Evolutionary conservation across 192 early-diverging fungal genomes (phyloP), one percentile per base, ranked within the genome.

Genomic region (Piromyces finnis): DNA sequence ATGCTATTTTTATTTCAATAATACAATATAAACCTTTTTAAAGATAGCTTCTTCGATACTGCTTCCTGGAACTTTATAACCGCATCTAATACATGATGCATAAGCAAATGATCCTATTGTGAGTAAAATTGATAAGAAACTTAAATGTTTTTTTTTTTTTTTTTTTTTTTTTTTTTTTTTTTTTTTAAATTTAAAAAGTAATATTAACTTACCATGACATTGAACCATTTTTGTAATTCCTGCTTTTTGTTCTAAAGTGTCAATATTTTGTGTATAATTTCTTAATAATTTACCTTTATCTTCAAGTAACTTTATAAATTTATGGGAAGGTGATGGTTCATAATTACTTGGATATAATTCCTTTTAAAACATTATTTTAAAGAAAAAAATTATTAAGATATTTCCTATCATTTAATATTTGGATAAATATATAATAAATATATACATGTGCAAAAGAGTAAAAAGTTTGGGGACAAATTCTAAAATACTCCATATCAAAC

Each of bases 241-340:
- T 13, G 94, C 92, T 35, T 91, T 88, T 68, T 94, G 91, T 83
- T 99, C 97, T 17, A 99, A 84, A 5, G 95, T 96, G 83, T 98
- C 82, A 32, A 99, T 99, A 82, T 99, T 99, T 81, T 99, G 97
- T 1, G 97, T 97, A 83, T 99, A 99, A 81, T 98, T 98, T 29
- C 96, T 87, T 29, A 98, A 82, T 68, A 99, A 86, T 85, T 95
- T 94, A 3, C 90, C 93, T 78, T 93, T 86, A 12, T 93, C 87
- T 82, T 99, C 96, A 15, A 99, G 84, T 68, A 95, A 81, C 84
- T 95, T 96, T n/a, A 68, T 68, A 68, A 68, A 68, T 68, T 68
- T 68, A 68, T 68, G 51, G 9, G 51, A 68, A 26, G 26, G 51
- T 0, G 51, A 68, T n/a, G 51, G 51, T 27, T 68, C 51, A 68